phyloP scores from a whole-genome alignment of 73 alveolate species.

The Tetrahymena elliotti region DNA sequence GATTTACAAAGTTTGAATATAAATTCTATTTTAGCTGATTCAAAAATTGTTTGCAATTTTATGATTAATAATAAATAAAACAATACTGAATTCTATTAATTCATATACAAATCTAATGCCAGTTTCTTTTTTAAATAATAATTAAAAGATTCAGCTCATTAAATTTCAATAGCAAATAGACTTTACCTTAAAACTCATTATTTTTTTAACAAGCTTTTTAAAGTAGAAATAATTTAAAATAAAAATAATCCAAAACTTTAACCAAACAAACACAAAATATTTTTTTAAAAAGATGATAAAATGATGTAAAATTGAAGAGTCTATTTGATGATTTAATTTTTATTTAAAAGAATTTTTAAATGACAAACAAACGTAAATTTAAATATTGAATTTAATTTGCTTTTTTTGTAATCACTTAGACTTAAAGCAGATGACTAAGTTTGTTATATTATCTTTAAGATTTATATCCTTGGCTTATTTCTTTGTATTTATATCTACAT shows the following conservation, averaged over 20 bases:
- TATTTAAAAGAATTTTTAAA: no score
- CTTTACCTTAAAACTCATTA: no score
- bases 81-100: not conserved
- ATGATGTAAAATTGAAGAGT: no score
- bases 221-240: no score
- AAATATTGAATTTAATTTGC: not conserved
- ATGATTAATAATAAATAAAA: not conserved
- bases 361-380: not conserved
- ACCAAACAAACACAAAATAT: not conserved
- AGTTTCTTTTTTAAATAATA: not conserved
- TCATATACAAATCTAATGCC: not conserved
- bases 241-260: not conserved
- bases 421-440: not conserved
- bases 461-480: not conserved
- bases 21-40: not conserved
- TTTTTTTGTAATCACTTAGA: not conserved
- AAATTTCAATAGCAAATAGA: no score
- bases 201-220: no score
- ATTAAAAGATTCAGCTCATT: not conserved
- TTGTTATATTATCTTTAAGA: not conserved
- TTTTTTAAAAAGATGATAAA: no score
- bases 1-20: not conserved
- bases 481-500: not conserved
- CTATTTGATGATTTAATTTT: no score
- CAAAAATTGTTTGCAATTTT: not conserved